These are phyloP conservation scores for Cytospora mali DNA, from an alignment of 2,329 filamentous ascomycete genomes.

Conservation along the genomic window DNA sequence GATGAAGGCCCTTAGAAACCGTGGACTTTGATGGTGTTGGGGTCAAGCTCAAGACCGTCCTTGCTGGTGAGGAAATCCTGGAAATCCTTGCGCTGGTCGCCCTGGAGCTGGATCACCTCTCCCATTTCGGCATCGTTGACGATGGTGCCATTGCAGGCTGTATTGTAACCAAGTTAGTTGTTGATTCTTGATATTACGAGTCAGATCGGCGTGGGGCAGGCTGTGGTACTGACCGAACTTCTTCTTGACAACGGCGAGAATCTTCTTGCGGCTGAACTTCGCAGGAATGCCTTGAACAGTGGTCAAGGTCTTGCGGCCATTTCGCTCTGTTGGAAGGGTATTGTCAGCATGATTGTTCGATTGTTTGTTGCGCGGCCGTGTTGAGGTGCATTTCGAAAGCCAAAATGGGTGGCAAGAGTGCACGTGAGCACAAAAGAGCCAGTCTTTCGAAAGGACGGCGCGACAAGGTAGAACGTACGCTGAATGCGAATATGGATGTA, in stretches of 20 bases:
- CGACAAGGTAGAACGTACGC: conserved; percentile 66
- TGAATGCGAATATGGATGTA: conserved; percentile 99
- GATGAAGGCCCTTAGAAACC: conserved; percentile 33
- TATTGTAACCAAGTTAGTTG: conserved; percentile 32
- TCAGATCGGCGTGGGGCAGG: not conserved
- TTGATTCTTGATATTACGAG: conserved; percentile 1
- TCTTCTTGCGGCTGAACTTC: conserved; percentile 99
- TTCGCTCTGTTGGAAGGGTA: conserved; percentile 76
- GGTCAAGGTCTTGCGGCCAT: conserved; percentile 99
- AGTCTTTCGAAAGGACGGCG: not conserved
- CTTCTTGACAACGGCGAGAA: conserved; percentile 99
- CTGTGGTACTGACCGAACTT: conserved; percentile 73
- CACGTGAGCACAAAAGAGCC: conserved; percentile 10
- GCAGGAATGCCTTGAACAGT: conserved; percentile 98
- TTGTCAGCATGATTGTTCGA: conserved; percentile 13
- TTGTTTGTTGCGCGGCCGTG: too few species aligned
- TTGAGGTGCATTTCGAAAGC: not conserved
- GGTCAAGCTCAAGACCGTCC: conserved; percentile 90
- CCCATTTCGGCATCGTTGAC: conserved; percentile 95
- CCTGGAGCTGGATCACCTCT: conserved; percentile 99
- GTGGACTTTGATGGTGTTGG: conserved; percentile 93
- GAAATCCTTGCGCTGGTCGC: conserved; percentile 98
- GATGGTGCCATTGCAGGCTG: conserved; percentile 99
- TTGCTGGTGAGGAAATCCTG: conserved; percentile 97
- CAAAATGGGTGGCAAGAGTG: not conserved